These are phyloP conservation scores for Cymodocea nodosa DNA, from an alignment of 116 monocot genomes.

Conservation along the genomic window DNA sequence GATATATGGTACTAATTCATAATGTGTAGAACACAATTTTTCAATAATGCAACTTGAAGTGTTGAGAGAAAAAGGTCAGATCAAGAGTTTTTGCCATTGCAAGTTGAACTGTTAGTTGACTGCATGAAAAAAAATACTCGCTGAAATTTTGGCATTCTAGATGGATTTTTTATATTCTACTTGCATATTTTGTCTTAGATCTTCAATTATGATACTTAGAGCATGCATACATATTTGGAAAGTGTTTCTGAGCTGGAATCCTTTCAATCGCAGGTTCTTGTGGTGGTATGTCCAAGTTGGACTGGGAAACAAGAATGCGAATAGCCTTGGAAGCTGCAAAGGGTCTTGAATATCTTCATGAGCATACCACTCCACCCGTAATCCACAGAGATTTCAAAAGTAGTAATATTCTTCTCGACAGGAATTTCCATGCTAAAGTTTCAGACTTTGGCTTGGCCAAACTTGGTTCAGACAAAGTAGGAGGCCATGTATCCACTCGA, in stretches of 20 bases:
- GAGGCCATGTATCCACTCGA: constrained; percentile 95
- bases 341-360: constrained; percentile 92
- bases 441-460: constrained; percentile 98
- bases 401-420: constrained; percentile 93
- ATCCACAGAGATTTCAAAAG: constrained; percentile 99
- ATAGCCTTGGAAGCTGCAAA: constrained; percentile 98
- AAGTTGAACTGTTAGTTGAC: too few relatives aligned
- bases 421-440: constrained; percentile 82
- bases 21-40: too few relatives aligned
- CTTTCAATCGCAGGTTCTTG: constrained; percentile 31
- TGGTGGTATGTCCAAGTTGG: constrained; percentile 67
- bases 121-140: too few relatives aligned
- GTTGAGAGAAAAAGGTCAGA: too few relatives aligned
- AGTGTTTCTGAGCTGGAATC: not conserved
- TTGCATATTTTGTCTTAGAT: too few relatives aligned
- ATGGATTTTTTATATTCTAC: too few relatives aligned
- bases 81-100: too few relatives aligned
- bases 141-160: too few relatives aligned
- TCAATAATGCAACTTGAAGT: too few relatives aligned
- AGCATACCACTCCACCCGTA: constrained; percentile 79
- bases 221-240: not conserved
- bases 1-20: too few relatives aligned
- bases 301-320: constrained; percentile 91
- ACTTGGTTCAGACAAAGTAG: constrained; percentile 86
- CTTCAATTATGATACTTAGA: too few relatives aligned